These are phyloP conservation scores for Fusarium phyllophilum DNA, from an alignment of 2,329 filamentous ascomycete species.

Conservation along the genomic window DNA sequence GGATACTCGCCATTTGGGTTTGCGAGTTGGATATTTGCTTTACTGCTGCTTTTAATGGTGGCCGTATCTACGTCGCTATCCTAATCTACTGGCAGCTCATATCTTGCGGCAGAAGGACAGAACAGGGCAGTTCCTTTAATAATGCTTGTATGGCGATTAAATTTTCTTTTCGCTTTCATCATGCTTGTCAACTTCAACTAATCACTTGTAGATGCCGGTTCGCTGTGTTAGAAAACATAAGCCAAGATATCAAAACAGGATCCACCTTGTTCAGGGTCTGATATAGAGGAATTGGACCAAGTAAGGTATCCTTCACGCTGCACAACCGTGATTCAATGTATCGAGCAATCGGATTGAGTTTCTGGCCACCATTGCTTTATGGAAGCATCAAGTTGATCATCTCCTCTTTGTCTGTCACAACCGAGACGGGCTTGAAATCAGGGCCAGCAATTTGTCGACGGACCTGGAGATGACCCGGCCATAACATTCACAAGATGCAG, in stretches of 20 bases:
- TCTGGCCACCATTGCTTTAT: neutral
- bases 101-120: neutral
- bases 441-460: neutral
- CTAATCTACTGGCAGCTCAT: neutral
- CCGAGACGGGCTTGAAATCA: neutral
- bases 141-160: neutral
- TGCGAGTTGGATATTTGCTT: neutral
- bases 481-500: neutral
- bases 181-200: neutral
- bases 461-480: constrained; percentile 16
- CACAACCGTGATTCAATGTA: neutral
- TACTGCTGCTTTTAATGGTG: neutral
- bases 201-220: neutral
- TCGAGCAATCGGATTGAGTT: neutral
- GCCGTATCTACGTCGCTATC: neutral
- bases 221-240: neutral
- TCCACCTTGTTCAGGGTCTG: neutral
- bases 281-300: neutral
- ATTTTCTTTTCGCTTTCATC: too few species aligned
- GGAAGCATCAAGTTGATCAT: neutral
- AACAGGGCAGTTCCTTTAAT: neutral
- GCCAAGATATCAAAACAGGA: neutral
- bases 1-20: neutral
- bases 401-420: neutral
- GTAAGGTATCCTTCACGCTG: neutral